A percentile compares a stretch with the other conserved stretches of the same genome.
Evolutionary conservation across 1,284 basidiomycete species (phyloP).

Genomic region (Megacollybia platyphylla): DNA sequence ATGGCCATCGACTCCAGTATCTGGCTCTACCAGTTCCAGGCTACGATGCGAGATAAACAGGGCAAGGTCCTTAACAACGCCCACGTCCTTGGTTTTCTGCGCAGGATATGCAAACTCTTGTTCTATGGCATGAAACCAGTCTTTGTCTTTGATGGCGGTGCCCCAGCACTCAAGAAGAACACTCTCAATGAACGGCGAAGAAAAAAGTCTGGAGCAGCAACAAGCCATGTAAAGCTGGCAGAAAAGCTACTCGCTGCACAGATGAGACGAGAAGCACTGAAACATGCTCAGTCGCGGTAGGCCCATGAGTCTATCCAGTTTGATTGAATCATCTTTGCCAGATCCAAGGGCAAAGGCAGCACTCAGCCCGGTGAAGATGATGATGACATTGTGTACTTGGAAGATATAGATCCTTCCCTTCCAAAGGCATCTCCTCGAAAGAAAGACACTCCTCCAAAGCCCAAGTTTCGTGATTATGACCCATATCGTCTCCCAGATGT

Average conservation of each 20-base stretch:
- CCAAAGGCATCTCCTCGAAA: constrained; percentile 35
- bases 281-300: constrained; percentile 40
- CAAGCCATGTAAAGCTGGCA: constrained; percentile 75
- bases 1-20: constrained; percentile 98
- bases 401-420: constrained; percentile 62
- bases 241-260: constrained; percentile 91
- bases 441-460: constrained; percentile 36
- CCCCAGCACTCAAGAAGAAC: constrained; percentile 74
- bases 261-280: constrained; percentile 82
- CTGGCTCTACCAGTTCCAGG: constrained; percentile 98
- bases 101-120: constrained; percentile 87
- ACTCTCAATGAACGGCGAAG: constrained; percentile 85
- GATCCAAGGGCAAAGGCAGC: constrained; percentile 25
- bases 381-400: constrained; percentile 72
- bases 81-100: constrained; percentile 88
- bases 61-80: constrained; percentile 87
- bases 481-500: constrained; percentile 76
- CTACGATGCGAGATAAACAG: constrained; percentile 97
- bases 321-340: not conserved
- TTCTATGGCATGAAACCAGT: constrained; percentile 97
- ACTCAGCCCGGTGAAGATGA: constrained; percentile 34
- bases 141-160: constrained; percentile 95
- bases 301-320: constrained; percentile 15
- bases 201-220: constrained; percentile 80
- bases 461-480: constrained; percentile 66